These are phyloP conservation scores for Papiliotrema nemorosa DNA, from an alignment of 1,284 basidiomycete species.

Conservation along the genomic window DNA sequence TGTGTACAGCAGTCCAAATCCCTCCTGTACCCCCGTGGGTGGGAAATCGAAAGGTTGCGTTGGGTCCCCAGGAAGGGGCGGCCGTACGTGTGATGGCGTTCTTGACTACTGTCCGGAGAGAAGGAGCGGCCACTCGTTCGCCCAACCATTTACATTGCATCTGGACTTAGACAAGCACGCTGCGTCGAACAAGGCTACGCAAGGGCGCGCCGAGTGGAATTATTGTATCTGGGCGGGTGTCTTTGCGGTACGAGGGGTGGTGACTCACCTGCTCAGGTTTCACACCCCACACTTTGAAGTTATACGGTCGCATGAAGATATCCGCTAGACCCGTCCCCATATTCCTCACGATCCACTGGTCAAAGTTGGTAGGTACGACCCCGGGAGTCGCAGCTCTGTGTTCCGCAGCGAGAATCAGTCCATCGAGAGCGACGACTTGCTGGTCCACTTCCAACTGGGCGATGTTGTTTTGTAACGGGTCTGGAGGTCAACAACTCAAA, in stretches of 20 bases:
- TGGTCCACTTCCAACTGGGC: conserved; percentile 53
- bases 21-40: conserved; percentile 55
- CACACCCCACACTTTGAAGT: conserved; percentile 58
- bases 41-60: conserved; percentile 57
- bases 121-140: conserved; percentile 56
- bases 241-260: too few relatives aligned
- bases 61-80: conserved; percentile 56
- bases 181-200: background rate
- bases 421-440: conserved; percentile 54
- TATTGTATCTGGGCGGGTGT: background rate
- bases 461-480: conserved; percentile 54
- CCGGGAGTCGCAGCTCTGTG: conserved; percentile 23
- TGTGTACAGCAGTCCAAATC: conserved; percentile 56
- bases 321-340: conserved; percentile 55
- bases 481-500: conserved; percentile 2
- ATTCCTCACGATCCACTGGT: conserved; percentile 54
- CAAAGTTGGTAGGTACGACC: conserved; percentile 30
- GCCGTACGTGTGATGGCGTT: conserved; percentile 55
- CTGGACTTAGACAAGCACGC: conserved; percentile 17
- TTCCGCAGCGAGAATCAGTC: conserved; percentile 50
- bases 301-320: conserved; percentile 57
- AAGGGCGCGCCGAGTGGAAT: background rate
- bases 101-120: conserved; percentile 52
- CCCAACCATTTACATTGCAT: conserved; percentile 59
- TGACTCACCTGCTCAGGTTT: conserved; percentile 49